These are phyloP conservation scores for Macrolepiota dolichaula DNA, from an alignment of 768 basidiomycete genomes.

Conservation along the genomic window DNA sequence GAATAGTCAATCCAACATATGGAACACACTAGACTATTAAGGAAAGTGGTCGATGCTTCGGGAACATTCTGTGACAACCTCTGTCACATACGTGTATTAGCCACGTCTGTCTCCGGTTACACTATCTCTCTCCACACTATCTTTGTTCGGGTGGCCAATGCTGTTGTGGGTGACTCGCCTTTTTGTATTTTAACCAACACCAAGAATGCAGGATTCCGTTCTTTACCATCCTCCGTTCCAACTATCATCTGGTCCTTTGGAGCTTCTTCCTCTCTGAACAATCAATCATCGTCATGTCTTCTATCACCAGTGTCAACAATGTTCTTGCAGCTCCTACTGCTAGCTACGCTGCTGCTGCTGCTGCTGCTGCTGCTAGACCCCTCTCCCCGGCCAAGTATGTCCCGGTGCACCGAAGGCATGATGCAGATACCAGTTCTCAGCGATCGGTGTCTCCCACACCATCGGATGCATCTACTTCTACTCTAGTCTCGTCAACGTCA, in stretches of 20 bases:
- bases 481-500: neutral
- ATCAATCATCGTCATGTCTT: neutral
- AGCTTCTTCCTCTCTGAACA: neutral
- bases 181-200: neutral
- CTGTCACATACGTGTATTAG: neutral
- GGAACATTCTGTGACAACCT: neutral
- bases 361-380: neutral
- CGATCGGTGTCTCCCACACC: slow-evolving; percentile 5
- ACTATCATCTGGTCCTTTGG: neutral
- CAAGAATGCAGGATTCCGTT: neutral
- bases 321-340: neutral
- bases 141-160: neutral
- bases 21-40: neutral
- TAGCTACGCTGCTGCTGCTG: neutral
- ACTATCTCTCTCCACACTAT: neutral
- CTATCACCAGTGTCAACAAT: neutral
- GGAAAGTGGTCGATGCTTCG: neutral
- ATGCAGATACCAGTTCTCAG: neutral
- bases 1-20: neutral
- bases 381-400: slow-evolving; percentile 8
- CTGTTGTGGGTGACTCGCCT: neutral
- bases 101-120: slow-evolving; percentile 10
- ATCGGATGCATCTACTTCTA: slow-evolving; percentile 1
- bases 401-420: slow-evolving; percentile 5
- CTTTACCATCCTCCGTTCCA: neutral